Evolutionary conservation across 371 early-diverging fungal species (phyloP), one percentile per base, ranked within the genome.

Genomic region (Mortierella polycephala): DNA sequence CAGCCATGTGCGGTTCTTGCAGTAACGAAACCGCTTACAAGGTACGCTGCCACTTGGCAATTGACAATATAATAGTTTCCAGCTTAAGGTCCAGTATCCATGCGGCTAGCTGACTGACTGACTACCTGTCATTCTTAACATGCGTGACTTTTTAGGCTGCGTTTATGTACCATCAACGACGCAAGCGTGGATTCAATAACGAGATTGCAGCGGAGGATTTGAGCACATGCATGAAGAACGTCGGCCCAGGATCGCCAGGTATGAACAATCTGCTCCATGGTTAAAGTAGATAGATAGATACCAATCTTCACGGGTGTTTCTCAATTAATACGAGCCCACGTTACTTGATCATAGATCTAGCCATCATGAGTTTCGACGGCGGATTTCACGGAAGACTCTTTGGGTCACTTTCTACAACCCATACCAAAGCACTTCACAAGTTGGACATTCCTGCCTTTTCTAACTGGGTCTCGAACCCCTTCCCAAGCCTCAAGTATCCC

Each of bases 21-120:
- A 90, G 92, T 50, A 93, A 92, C 58, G 93, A 93, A 68, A 86
- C 90, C 47, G 93, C 93, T 0, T 92, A 87, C 84, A 93, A 92
- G 83, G 80, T 79, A 69, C 44, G 9, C 13, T 5, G 40, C 30
- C 18, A 42, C 14, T 7, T 41, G n/a, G 0, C 0, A 47, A 14
- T 16, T 5, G n/a, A 55, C 12, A 7, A 42, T 21, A 21, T n/a
- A 52, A 18, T 55, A 14, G 37, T n/a, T 40, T 7, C 7, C 20
- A 10, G 51, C 14, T 30, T 14, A 23, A 5, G 2, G 42, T 60
- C 30, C 4, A 30, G 30, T 30, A 30, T 30, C 30, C 4, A 30
- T 30, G 30, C 30, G 30, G 30, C 30, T 30, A 4, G 30, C 30
- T 30, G 30, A 4, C 30, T 30, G 30, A 30, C 30, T 30, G 4